Evolutionary conservation across 2,329 filamentous ascomycete genomes (phyloP), one percentile per base, ranked within the genome.

Genomic region (Zymoseptoria ardabiliae): DNA sequence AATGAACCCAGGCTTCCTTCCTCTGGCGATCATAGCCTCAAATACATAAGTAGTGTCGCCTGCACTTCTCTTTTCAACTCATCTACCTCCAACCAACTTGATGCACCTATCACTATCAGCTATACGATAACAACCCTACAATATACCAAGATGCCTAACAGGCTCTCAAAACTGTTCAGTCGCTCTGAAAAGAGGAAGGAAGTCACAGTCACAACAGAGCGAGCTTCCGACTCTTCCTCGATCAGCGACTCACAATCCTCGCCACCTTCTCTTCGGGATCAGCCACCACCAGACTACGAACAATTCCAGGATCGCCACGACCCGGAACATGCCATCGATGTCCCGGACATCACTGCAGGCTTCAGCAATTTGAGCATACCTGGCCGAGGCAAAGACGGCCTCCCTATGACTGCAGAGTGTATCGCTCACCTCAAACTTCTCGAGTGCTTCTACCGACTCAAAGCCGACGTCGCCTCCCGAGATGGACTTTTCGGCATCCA

Each of bases 371-470:
- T 72, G 19, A 48, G 68, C 0, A 63, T 82, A 17, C 35, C 35
- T 2, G 65, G 71, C 7, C 56, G 68, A 0, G 56, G 58, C 54
- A 49, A 56, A n/a, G 63, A 68, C 55, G 61, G 59, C 13, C 61
- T 67, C 2, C 79, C 83, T 1, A 75, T 77, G 1, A 71, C 72
- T 4, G 79, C 86, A 61, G 79, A 84, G 50, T 90, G 87, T 63
- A 81, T 90, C 21, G 86, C 84, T 0, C 90, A 94, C 70, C 79
- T 93, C 25, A 90, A 90, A 70, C 77, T 93, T 0, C 78, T 93
- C 1, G 82, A 85, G 56, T 82, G 85, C 9, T 80, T 93, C 58
- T 82, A 89, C 64, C 79, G 79, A 35, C 74, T 93, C 57, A 87
- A 86, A 62, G 84, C 90, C 60, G 80, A 83, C 19, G 73, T 91